A percentile compares a stretch with the other conserved stretches of the same genome.
Evolutionary conservation across 495 filamentous ascomycete species (phyloP).

Genomic region (Amphirosellinia nigrospora): DNA sequence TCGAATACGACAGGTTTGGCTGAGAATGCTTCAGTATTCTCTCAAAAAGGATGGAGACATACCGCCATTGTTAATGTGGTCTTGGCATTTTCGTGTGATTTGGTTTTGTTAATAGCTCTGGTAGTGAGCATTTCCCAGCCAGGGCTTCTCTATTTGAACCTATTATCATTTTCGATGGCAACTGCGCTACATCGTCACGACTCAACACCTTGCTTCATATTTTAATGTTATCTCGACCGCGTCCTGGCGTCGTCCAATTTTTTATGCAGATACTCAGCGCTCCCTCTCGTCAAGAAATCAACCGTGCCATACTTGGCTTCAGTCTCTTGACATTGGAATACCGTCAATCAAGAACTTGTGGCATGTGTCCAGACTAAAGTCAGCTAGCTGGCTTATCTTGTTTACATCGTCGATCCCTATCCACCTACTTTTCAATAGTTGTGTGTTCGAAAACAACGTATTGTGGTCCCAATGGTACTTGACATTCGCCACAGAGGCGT

Average conservation of each 20-base stretch:
- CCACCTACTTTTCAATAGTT: neutral
- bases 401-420: neutral
- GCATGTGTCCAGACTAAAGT: neutral
- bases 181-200: no score
- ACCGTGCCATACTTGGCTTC: neutral
- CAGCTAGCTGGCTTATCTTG: neutral
- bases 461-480: neutral
- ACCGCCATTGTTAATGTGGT: no score
- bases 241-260: constrained; percentile 45
- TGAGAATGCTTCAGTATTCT: no score
- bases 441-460: neutral
- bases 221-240: no score
- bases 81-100: no score
- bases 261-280: constrained; percentile 46
- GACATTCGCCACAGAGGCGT: neutral
- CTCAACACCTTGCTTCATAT: no score
- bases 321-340: neutral
- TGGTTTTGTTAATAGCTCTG: no score
- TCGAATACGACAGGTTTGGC: no score
- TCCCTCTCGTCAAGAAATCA: neutral
- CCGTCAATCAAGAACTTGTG: neutral
- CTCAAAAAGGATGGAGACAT: no score
- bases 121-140: no score
- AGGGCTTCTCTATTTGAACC: no score
- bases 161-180: no score